Conservation (phyloP, 768 basidiomycete species). For the Pisolithus albus region DNA sequence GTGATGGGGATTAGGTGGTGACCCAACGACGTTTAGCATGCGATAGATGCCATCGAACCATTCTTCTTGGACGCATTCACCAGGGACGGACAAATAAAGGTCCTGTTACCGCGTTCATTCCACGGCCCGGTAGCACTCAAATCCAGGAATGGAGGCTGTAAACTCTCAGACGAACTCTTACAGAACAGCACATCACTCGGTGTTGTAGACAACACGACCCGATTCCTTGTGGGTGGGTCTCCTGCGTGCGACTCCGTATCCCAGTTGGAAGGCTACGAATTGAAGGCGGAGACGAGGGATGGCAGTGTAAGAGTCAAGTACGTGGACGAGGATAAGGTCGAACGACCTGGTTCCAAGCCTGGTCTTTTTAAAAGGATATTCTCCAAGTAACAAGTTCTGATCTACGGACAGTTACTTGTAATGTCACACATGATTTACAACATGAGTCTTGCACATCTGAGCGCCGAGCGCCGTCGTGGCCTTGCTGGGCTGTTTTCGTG, state of each 20-base stretch:
- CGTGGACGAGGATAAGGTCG: conserved; percentile 25
- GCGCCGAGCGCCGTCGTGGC: background rate
- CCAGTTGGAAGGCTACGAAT: conserved; percentile 36
- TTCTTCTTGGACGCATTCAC: conserved; percentile 8
- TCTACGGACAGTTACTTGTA: background rate
- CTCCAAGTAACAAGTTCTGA: background rate
- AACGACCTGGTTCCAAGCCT: background rate
- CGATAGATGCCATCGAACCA: conserved; percentile 10
- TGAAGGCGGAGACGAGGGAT: conserved; percentile 30
- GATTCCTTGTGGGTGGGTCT: conserved; percentile 40
- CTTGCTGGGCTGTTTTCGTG: background rate
- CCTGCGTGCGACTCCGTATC: conserved; percentile 16
- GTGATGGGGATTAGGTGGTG: too few species aligned
- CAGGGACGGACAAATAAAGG: conserved; percentile 27
- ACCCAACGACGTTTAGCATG: background rate
- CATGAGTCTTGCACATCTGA: background rate
- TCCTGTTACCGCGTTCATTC: conserved; percentile 37
- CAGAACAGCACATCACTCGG: conserved; percentile 27
- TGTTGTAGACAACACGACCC: conserved; percentile 25
- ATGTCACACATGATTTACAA: too few species aligned
- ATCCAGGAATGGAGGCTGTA: conserved; percentile 18
- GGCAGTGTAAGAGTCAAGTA: conserved; percentile 34
- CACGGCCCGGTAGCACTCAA: conserved; percentile 31
- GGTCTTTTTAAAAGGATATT: conserved; percentile 12
- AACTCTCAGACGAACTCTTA: conserved; percentile 29